These are phyloP conservation scores for Entophlyctis helioformis DNA, from an alignment of 192 early-diverging fungal species.

Conservation along the genomic window DNA sequence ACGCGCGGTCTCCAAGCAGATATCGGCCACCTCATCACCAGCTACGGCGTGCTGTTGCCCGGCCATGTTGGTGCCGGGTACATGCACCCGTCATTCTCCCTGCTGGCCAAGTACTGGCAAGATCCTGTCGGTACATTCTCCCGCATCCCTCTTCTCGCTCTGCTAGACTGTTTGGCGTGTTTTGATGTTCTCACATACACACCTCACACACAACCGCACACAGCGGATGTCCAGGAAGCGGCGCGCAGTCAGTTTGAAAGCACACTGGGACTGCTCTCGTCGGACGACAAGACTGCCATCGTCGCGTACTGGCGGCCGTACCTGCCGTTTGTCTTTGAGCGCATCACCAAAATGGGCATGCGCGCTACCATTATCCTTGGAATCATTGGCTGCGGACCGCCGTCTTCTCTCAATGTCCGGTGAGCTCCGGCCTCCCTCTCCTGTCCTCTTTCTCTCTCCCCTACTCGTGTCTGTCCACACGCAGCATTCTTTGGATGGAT, in stretches of 20 bases:
- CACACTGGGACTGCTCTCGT: constrained; percentile 34
- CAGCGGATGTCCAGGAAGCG: constrained; percentile 54
- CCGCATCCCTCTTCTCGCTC: too few species aligned
- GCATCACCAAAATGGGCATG: constrained; percentile 34
- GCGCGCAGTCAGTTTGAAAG: constrained; percentile 46
- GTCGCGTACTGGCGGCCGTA: constrained; percentile 59
- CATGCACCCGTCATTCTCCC: constrained; percentile 54
- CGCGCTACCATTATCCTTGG: constrained; percentile 64
- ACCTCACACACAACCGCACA: neutral
- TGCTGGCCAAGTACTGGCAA: constrained; percentile 72
- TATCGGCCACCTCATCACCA: constrained; percentile 21
- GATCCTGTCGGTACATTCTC: constrained; percentile 67
- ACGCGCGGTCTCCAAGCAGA: constrained; percentile 38
- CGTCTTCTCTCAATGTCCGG: too few species aligned
- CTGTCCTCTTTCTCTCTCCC: too few species aligned
- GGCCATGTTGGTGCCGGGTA: constrained; percentile 32
- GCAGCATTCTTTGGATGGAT: constrained; percentile 1
- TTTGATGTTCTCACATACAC: neutral
- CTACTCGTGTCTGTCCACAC: constrained; percentile 15
- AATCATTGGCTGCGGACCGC: constrained; percentile 56
- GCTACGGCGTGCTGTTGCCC: constrained; percentile 39
- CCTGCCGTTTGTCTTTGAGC: constrained; percentile 30
- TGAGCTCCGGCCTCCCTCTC: too few species aligned
- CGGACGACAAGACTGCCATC: constrained; percentile 30
- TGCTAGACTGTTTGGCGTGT: too few species aligned